These are phyloP conservation scores for Aegilops speltoides DNA, from an alignment of 176 grass and related monocot species.

Conservation along the genomic window DNA sequence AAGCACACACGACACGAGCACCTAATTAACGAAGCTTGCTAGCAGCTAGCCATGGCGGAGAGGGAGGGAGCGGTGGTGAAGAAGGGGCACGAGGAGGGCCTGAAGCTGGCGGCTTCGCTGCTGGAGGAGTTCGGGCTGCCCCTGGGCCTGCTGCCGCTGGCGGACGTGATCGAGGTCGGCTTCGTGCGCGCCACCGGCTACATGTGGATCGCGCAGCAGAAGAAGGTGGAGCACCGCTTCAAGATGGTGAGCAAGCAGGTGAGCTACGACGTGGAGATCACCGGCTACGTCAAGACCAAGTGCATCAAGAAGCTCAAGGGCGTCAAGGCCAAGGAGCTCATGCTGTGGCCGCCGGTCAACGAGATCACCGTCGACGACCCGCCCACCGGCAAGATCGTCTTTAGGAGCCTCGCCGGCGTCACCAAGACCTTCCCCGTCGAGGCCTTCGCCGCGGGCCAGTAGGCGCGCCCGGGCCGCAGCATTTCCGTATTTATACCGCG, in stretches of 20 bases:
- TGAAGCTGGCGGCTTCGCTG: conserved; percentile 32
- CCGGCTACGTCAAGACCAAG: conserved; percentile 52
- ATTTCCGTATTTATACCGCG: neutral
- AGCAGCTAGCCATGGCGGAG: conserved; percentile 20
- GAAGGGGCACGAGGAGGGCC: conserved; percentile 31
- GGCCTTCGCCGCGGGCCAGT: conserved; percentile 70
- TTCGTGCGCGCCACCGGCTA: conserved; percentile 71
- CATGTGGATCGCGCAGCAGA: conserved; percentile 65
- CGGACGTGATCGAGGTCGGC: conserved; percentile 59
- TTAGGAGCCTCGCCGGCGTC: conserved; percentile 85
- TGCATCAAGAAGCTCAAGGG: conserved; percentile 78
- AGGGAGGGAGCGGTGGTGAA: conserved; percentile 18
- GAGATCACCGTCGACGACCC: conserved; percentile 66
- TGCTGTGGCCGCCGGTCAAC: conserved; percentile 75
- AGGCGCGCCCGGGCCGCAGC: neutral
- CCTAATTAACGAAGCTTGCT: neutral
- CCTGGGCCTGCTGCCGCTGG: conserved; percentile 66
- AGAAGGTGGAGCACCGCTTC: conserved; percentile 77
- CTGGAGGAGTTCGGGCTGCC: conserved; percentile 85
- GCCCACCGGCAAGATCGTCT: conserved; percentile 67
- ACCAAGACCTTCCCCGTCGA: conserved; percentile 80
- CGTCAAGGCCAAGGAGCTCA: conserved; percentile 82
- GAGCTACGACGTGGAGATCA: conserved; percentile 60
- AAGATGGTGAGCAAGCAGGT: conserved; percentile 62
- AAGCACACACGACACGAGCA: neutral